phyloP scores from a whole-genome alignment of 2,329 filamentous ascomycete species.

The Trichoderma gracile region DNA sequence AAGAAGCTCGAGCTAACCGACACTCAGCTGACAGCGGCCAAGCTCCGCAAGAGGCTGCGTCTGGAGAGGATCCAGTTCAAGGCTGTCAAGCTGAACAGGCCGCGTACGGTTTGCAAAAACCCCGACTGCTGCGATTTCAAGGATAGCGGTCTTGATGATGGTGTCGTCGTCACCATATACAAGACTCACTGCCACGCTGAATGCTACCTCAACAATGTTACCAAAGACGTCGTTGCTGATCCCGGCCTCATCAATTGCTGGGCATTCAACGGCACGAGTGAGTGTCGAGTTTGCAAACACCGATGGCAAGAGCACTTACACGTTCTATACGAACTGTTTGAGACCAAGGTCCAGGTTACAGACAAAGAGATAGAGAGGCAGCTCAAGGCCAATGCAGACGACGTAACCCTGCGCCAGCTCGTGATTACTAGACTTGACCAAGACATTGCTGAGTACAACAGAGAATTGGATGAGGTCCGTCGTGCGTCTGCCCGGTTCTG shows the following conservation, averaged over 20 bases:
- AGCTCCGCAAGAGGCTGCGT: conserved; percentile 9
- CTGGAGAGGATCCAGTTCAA: conserved; percentile 17
- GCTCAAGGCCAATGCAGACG: background rate
- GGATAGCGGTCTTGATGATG: background rate
- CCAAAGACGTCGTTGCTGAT: conserved; percentile 19
- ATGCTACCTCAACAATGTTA: conserved; percentile 26
- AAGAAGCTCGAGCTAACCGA: background rate
- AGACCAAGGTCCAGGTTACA: conserved; percentile 2
- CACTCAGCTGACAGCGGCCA: background rate
- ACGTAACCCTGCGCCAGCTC: background rate
- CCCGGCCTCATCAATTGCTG: conserved; percentile 4
- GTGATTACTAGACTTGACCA: background rate
- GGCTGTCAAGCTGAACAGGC: background rate
- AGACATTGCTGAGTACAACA: background rate
- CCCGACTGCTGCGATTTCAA: conserved; percentile 25
- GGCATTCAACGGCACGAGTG: background rate
- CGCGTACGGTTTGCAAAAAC: conserved; percentile 26
- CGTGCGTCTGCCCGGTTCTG: conserved; percentile 16
- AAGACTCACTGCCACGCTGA: conserved; percentile 27
- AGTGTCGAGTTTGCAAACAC: background rate
- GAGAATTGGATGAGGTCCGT: conserved; percentile 19
- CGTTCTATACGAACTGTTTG: conserved; percentile 3
- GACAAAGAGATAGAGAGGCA: conserved; percentile 16
- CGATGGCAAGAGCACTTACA: conserved; percentile 24
- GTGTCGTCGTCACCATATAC: conserved; percentile 19